phyloP scores from a whole-genome alignment of 2,329 filamentous ascomycete species.

The Aspergillus pseudotamarii region DNA sequence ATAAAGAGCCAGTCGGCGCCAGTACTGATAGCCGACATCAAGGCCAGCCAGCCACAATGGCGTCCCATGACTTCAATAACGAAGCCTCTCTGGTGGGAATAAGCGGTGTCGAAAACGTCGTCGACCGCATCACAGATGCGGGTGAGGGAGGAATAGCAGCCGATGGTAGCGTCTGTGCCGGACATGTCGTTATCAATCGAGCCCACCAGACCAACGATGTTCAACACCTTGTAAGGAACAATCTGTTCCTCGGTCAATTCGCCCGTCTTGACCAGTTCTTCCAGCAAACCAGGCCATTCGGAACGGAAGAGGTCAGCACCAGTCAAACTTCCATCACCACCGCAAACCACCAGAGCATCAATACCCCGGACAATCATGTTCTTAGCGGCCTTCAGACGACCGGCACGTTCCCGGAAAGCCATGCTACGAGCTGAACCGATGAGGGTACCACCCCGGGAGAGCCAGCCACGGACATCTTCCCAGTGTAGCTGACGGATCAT shows the following conservation, averaged over 20 bases:
- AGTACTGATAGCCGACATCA: constrained; percentile 92
- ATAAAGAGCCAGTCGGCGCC: constrained; percentile 97
- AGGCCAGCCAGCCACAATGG: constrained; percentile 94
- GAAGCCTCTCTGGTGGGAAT: constrained; percentile 92
- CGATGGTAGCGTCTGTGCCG: constrained; percentile 93
- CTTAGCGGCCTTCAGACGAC: constrained; percentile 82
- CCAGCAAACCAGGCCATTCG: constrained; percentile 85
- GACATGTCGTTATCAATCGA: constrained; percentile 98
- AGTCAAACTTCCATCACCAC: constrained; percentile 92
- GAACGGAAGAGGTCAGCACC: constrained; percentile 88
- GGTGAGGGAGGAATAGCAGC: constrained; percentile 87
- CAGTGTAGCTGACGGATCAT: constrained; percentile 85
- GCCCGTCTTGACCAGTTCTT: constrained; percentile 76
- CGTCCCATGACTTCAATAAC: constrained; percentile 98
- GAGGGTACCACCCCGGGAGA: constrained; percentile 91
- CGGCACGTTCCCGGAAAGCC: constrained; percentile 85
- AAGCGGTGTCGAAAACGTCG: constrained; percentile 87
- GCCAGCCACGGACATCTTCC: constrained; percentile 91
- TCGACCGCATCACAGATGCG: constrained; percentile 95
- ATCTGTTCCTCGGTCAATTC: constrained; percentile 72
- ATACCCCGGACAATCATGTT: constrained; percentile 93
- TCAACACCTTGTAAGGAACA: constrained; percentile 78
- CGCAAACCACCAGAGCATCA: constrained; percentile 92
- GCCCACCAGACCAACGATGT: constrained; percentile 93
- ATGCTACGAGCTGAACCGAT: constrained; percentile 93